Evolutionary conservation across 208 protist species (phyloP).

Genomic region (Phytomonas francai): DNA sequence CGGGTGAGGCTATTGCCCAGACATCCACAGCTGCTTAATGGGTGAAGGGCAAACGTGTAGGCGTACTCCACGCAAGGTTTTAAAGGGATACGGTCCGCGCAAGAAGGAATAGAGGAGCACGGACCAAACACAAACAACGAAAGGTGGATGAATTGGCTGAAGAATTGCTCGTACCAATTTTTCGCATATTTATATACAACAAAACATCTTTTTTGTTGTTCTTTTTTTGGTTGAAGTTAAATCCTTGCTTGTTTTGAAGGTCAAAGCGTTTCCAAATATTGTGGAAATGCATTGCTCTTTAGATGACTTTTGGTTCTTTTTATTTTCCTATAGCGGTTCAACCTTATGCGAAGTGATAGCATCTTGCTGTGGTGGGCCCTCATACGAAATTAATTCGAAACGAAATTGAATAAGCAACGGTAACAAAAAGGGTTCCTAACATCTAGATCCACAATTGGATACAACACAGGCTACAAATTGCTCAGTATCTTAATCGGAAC

Average conservation of each 20-base stretch:
- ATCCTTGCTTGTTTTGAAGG: background rate
- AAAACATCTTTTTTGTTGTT: conserved; percentile 1
- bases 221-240: background rate
- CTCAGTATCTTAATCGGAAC: background rate
- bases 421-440: background rate
- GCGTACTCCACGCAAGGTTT: too few relatives aligned
- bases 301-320: background rate
- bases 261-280: background rate
- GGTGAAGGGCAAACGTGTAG: background rate
- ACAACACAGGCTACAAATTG: background rate
- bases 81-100: too few relatives aligned
- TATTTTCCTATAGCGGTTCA: background rate
- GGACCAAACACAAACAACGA: background rate
- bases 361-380: background rate
- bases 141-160: background rate
- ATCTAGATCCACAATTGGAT: background rate
- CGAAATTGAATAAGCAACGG: background rate
- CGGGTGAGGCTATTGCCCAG: background rate
- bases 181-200: conserved; percentile 10
- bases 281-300: background rate
- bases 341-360: background rate
- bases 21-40: background rate
- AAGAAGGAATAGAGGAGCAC: background rate
- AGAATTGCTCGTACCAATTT: conserved; percentile 7
- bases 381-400: background rate